Conservation (phyloP, 108 stramenopile genomes). For the Thalassiosira profunda region DNA sequence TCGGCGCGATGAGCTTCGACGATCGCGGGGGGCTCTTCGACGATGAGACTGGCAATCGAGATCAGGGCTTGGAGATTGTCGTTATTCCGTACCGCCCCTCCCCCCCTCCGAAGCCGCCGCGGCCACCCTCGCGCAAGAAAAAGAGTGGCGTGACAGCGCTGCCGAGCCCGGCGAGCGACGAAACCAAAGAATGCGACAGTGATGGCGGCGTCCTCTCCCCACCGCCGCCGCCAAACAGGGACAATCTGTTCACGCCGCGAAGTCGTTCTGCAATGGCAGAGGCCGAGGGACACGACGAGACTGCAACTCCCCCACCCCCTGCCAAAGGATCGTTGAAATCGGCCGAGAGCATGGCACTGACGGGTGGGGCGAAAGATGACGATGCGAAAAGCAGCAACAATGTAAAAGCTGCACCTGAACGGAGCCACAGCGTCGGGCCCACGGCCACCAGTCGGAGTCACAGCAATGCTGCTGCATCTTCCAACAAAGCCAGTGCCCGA, state of each 20-base stretch:
- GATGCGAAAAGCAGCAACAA: too few relatives aligned
- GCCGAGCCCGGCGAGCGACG: conserved; percentile 7
- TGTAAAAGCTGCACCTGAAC: too few relatives aligned
- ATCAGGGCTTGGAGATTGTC: conserved; percentile 42
- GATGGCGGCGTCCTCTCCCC: background rate
- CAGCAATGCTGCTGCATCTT: too few relatives aligned
- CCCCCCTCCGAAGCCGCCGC: conserved; percentile 9
- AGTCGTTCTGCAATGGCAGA: conserved; percentile 1
- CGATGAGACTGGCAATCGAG: conserved; percentile 10
- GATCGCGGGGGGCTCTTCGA: background rate
- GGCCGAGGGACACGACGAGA: too few relatives aligned
- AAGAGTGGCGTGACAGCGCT: background rate
- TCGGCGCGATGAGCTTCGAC: background rate
- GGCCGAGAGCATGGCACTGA: too few relatives aligned
- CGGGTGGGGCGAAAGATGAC: too few relatives aligned
- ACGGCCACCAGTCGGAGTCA: too few relatives aligned
- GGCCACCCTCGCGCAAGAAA: background rate
- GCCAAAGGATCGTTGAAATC: too few relatives aligned
- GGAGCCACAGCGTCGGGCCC: too few relatives aligned
- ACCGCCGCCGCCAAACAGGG: background rate
- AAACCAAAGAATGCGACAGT: background rate
- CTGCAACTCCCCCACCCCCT: too few relatives aligned
- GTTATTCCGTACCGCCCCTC: conserved; percentile 36
- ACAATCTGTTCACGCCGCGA: background rate
- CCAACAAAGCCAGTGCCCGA: too few relatives aligned